Percentiles rank a stretch among this genome's conserved stretches.
phyloP scores from a whole-genome alignment of 169 alveolate species.

The Perkinsus olseni region DNA sequence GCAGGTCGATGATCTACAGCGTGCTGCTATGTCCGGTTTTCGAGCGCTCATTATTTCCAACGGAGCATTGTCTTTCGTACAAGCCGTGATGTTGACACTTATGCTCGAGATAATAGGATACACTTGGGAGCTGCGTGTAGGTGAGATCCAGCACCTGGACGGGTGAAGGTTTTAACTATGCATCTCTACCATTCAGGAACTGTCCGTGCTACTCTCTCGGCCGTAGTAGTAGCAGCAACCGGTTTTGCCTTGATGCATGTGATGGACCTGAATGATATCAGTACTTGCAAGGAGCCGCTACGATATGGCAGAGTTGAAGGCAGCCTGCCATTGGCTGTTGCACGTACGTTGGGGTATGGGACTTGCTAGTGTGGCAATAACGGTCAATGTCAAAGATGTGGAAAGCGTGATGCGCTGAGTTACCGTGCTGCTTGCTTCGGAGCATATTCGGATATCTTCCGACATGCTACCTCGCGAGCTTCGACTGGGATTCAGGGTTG shows the following conservation, averaged over 20 bases:
- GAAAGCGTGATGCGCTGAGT: neutral
- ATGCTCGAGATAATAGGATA: neutral
- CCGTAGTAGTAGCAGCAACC: neutral
- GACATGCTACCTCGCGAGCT: neutral
- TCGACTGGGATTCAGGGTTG: neutral
- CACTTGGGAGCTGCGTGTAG: neutral
- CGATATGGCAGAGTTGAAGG: neutral
- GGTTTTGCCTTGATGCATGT: neutral
- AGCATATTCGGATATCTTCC: neutral
- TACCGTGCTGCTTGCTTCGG: neutral
- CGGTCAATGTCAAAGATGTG: too few species aligned
- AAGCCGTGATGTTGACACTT: neutral
- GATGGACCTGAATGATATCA: neutral
- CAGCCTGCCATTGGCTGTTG: neutral
- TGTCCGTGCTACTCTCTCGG: neutral
- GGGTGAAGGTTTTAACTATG: neutral
- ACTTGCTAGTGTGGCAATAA: neutral
- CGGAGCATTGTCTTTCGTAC: neutral
- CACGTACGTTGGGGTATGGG: neutral
- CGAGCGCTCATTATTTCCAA: neutral
- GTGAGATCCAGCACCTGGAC: neutral
- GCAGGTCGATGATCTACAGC: neutral
- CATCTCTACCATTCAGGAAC: neutral
- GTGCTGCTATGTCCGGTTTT: neutral
- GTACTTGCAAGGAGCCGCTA: neutral